Conservation (phyloP, 176 grass and related monocot genomes). For the Oryza officinalis region DNA sequence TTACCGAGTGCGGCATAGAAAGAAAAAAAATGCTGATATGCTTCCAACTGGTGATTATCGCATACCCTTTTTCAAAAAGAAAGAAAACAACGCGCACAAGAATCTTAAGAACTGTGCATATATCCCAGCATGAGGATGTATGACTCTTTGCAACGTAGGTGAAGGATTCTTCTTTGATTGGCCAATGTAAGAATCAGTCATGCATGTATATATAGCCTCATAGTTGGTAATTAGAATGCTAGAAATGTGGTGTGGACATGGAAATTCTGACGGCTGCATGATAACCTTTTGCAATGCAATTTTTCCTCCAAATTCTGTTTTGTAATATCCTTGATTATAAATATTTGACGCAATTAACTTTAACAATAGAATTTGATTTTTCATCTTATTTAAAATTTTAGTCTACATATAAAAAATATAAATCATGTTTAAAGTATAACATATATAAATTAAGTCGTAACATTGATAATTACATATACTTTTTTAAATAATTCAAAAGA, state of each 20-base stretch:
- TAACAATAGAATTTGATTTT: too few species aligned
- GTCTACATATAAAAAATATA: too few species aligned
- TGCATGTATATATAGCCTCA: too few species aligned
- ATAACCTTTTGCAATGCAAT: too few species aligned
- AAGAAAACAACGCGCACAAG: constrained; percentile 24
- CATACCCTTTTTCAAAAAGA: constrained; percentile 14
- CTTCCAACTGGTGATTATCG: background rate
- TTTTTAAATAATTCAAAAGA: too few species aligned
- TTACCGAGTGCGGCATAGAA: background rate
- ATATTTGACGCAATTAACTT: too few species aligned
- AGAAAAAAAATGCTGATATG: background rate
- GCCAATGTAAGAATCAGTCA: background rate
- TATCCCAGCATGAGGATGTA: background rate
- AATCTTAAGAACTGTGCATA: constrained; percentile 4
- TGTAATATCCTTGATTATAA: too few species aligned
- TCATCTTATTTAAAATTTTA: too few species aligned
- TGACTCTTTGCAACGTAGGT: background rate
- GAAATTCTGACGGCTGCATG: background rate
- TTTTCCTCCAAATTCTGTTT: background rate
- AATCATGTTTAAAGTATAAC: too few species aligned
- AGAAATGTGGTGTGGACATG: background rate
- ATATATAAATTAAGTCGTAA: too few species aligned
- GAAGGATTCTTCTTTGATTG: background rate
- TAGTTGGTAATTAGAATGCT: background rate
- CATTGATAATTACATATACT: too few species aligned